phyloP scores from a whole-genome alignment of 2,329 filamentous ascomycete species.

The Beauveria caledonica region DNA sequence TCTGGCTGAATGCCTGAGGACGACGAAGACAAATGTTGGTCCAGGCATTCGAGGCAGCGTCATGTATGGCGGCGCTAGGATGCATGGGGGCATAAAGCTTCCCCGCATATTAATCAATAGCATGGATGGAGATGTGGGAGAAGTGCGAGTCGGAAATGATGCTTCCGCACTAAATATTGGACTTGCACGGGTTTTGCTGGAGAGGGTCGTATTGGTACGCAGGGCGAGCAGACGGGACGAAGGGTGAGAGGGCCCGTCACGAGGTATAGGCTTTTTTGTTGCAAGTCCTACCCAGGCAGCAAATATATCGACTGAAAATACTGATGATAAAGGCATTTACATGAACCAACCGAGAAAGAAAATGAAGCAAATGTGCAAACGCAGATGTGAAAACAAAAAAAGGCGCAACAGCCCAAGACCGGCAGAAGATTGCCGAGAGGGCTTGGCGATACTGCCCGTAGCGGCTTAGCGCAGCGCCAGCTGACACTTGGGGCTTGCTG shows the following conservation, averaged over 20 bases:
- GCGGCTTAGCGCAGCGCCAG: not conserved
- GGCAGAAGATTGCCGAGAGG: slow-evolving; percentile 10
- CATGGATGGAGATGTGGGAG: not conserved
- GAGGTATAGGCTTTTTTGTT: too few species aligned
- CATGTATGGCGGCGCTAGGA: not conserved
- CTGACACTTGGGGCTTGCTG: slow-evolving; percentile 2
- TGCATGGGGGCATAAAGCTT: not conserved
- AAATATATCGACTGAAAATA: too few species aligned
- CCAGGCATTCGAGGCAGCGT: too few species aligned
- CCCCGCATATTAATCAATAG: not conserved
- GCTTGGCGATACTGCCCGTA: slow-evolving; percentile 2
- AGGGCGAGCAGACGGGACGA: not conserved
- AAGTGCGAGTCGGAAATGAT: not conserved
- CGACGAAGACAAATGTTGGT: too few species aligned
- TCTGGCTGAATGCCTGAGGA: too few species aligned
- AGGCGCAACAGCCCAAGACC: not conserved
- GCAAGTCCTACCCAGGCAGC: too few species aligned
- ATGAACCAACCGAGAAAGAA: not conserved
- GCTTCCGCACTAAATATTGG: not conserved
- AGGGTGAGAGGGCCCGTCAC: too few species aligned
- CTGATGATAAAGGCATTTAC: too few species aligned
- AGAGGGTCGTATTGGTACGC: not conserved
- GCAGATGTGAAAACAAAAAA: not conserved
- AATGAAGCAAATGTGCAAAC: not conserved
- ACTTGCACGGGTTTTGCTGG: not conserved